Percentiles rank a stretch among this genome's conserved stretches.
Conservation (phyloP, 2,329 filamentous ascomycete species). For the Trichoderma oligosporum region DNA sequence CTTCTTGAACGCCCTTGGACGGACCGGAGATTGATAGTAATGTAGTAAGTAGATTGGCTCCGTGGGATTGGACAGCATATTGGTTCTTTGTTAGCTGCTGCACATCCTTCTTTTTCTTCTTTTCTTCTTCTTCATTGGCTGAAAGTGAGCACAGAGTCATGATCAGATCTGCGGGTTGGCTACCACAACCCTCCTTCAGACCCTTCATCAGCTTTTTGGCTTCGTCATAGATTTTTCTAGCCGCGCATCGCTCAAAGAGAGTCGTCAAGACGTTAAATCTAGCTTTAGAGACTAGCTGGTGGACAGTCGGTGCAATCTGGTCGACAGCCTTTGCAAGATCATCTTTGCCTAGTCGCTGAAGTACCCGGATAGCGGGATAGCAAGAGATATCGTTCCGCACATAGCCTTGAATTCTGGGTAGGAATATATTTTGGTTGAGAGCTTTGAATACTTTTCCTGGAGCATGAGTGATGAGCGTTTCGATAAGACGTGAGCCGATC, state of each 20-base stretch:
- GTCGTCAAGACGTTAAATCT: constrained; percentile 76
- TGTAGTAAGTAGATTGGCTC: constrained; percentile 73
- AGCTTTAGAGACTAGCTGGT: constrained; percentile 67
- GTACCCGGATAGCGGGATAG: constrained; percentile 77
- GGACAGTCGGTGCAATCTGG: constrained; percentile 68
- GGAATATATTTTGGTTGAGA: constrained; percentile 76
- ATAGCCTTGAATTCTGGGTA: constrained; percentile 72
- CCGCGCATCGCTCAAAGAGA: constrained; percentile 76
- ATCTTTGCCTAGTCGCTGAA: constrained; percentile 82
- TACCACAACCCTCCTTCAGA: constrained; percentile 47
- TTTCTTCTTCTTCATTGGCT: constrained; percentile 31
- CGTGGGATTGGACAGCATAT: constrained; percentile 59
- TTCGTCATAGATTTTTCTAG: constrained; percentile 58
- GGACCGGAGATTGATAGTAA: constrained; percentile 75
- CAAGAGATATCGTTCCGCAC: constrained; percentile 86
- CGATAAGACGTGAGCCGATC: constrained; percentile 83
- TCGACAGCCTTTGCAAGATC: constrained; percentile 72
- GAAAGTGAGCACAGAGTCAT: constrained; percentile 48
- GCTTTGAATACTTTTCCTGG: constrained; percentile 90
- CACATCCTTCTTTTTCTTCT: constrained; percentile 36
- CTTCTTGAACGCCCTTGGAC: constrained; percentile 66
- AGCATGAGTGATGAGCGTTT: constrained; percentile 75
- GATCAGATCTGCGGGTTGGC: constrained; percentile 45
- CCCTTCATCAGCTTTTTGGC: constrained; percentile 46
- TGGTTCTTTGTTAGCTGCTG: constrained; percentile 53